A percentile compares a stretch with the other conserved stretches of the same genome.
Conservation (phyloP, 108 stramenopile species). For the Discostella stelligeroides region DNA sequence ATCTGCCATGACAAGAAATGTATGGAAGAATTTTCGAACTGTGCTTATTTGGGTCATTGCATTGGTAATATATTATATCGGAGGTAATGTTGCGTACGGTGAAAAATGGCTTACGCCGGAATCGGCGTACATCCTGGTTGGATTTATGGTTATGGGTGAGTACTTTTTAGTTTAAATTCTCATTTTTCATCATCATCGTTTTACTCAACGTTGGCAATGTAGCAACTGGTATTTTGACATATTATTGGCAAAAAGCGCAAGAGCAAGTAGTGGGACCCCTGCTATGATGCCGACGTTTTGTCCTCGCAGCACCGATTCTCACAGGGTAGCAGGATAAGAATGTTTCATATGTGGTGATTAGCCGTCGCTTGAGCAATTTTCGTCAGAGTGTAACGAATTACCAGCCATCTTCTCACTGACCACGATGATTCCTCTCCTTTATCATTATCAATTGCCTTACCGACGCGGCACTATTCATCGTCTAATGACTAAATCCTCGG, state of each 20-base stretch:
- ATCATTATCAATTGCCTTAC: too few species aligned
- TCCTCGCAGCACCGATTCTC: too few species aligned
- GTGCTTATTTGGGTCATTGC: constrained; percentile 44
- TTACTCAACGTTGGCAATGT: neutral
- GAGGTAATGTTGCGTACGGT: constrained; percentile 28
- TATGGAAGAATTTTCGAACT: constrained; percentile 56
- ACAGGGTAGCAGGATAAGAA: too few species aligned
- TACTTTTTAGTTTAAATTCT: neutral
- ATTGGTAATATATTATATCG: constrained; percentile 43
- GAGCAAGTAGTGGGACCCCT: too few species aligned
- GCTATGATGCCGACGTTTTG: too few species aligned
- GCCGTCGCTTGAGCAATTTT: too few species aligned
- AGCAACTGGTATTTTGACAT: constrained; percentile 3
- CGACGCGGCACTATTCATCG: too few species aligned
- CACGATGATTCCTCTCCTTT: too few species aligned
- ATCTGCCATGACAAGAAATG: constrained; percentile 58
- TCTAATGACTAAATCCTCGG: too few species aligned
- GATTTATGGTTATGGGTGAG: constrained; percentile 35
- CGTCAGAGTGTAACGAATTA: too few species aligned
- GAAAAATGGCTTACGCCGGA: constrained; percentile 47
- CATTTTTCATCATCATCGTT: neutral
- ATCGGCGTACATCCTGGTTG: constrained; percentile 36
- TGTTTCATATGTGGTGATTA: too few species aligned
- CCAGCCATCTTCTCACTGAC: too few species aligned
- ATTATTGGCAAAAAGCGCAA: constrained; percentile 5